Evolutionary conservation across 2,329 filamentous ascomycete genomes (phyloP).

Genomic region (Fusarium musae): DNA sequence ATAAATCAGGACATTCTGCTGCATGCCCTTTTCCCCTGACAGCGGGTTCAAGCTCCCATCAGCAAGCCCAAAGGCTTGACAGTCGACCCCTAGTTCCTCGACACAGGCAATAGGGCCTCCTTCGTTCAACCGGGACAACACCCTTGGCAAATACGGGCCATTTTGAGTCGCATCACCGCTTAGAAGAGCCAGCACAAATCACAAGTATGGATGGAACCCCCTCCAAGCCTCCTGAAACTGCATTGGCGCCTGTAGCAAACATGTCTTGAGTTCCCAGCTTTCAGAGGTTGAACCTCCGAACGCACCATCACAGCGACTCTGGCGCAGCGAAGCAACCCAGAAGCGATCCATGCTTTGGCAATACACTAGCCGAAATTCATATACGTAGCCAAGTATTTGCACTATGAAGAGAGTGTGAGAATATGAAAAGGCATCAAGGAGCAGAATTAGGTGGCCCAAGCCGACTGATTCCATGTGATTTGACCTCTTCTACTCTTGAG

Average conservation of each 20-base stretch:
- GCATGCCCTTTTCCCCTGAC: constrained; percentile 18
- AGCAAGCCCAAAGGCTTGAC: constrained; percentile 23
- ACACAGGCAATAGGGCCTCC: constrained; percentile 25
- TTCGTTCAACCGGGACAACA: constrained; percentile 15
- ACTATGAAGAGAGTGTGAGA: constrained; percentile 35
- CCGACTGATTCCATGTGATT: not conserved
- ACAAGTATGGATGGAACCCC: not conserved
- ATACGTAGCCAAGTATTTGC: constrained; percentile 40
- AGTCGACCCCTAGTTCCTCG: not conserved
- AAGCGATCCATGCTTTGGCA: constrained; percentile 37
- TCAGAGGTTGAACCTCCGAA: constrained; percentile 38
- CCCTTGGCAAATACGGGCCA: constrained; percentile 13
- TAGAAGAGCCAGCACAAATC: not conserved
- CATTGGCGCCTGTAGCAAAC: constrained; percentile 6
- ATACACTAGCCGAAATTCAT: constrained; percentile 36
- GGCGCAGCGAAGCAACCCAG: constrained; percentile 23
- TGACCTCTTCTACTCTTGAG: not conserved
- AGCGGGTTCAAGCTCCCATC: constrained; percentile 11
- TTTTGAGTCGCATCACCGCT: not conserved
- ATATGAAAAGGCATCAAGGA: not conserved
- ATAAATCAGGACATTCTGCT: constrained; percentile 22
- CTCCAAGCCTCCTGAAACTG: constrained; percentile 7
- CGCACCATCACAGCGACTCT: constrained; percentile 36
- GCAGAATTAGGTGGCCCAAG: not conserved
- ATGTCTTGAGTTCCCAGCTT: constrained; percentile 36